Evolutionary conservation across 163 green algal species (phyloP), one percentile per base, ranked within the genome.

Genomic region (Coccomyxa subellipsoidea): DNA sequence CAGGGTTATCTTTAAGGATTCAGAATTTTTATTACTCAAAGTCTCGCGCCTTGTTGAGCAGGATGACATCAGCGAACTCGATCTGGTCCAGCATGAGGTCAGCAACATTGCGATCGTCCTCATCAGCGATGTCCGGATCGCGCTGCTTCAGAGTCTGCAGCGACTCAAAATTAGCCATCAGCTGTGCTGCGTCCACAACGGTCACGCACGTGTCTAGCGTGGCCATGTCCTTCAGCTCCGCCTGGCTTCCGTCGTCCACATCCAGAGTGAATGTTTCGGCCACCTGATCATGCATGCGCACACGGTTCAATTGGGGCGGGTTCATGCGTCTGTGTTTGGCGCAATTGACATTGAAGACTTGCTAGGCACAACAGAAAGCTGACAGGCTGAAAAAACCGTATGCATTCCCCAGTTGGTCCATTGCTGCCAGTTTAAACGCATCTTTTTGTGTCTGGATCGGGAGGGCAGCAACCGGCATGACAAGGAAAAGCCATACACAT

Each of bases 71-170:
- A 47, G 69, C 32, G 38, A 81, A 77, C 47, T 83, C 38, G 77
- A 77, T 71, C 66, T 80, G 66, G 31, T 93, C 89, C 38, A 95
- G 80, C 75, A 96, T 72, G 69, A 96, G 90, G 69, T 94, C 85
- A 0, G 87, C 86, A 35, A 96, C 82, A 81, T 85, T 92, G 78
- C 91, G 84, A 37, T 90, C 85, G 53, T 91, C 90, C 84, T 87
- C 82, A 78, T 34, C 38, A 1, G 9, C 76, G 25, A 38, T 38
- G 10, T 0, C 38, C 9, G 23, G 12, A 37, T 36, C 38, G 23
- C 6, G 10, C 76, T 80, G 15, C 1, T 36, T 31, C 38, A 80
- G 37, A 32, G 38, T 39, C 29, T 36, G 8, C 7, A 39, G 31
- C 76, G 34, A 38, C 8, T 7, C 76, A 27, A 80, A 47, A 31